Evolutionary conservation across 2,329 filamentous ascomycete species (phyloP).

Genomic region (Claviceps pusilla): DNA sequence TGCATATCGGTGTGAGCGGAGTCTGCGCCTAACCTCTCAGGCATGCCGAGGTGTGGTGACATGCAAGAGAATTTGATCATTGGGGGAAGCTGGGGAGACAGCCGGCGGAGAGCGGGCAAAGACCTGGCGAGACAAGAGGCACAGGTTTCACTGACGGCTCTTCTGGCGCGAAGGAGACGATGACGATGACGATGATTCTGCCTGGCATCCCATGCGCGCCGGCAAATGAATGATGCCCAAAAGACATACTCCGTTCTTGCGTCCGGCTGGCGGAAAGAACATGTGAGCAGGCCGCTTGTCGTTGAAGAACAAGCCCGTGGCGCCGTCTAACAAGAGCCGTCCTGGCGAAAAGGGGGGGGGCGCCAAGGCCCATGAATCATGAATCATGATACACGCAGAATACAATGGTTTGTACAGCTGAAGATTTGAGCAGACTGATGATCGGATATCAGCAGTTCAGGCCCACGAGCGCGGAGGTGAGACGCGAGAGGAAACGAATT

Average conservation of each 20-base stretch:
- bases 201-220: no score
- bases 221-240: not conserved
- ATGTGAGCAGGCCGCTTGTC: not conserved
- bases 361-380: no score
- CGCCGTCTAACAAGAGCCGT: not conserved
- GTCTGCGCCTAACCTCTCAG: not conserved
- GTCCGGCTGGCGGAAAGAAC: not conserved
- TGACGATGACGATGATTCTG: no score
- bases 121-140: no score
- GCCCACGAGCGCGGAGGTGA: not conserved
- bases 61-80: not conserved
- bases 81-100: not conserved
- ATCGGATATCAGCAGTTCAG: not conserved
- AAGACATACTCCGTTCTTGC: not conserved
- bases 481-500: not conserved
- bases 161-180: no score
- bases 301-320: not conserved
- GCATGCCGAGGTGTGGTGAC: not conserved
- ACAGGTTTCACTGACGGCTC: no score
- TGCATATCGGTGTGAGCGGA: not conserved
- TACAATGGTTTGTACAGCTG: not conserved
- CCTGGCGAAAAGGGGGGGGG: not conserved
- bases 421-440: not conserved
- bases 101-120: no score
- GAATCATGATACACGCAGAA: no score